Evolutionary conservation across 257 asterid species (phyloP).

Genomic region (Rauvolfia tetraphylla): DNA sequence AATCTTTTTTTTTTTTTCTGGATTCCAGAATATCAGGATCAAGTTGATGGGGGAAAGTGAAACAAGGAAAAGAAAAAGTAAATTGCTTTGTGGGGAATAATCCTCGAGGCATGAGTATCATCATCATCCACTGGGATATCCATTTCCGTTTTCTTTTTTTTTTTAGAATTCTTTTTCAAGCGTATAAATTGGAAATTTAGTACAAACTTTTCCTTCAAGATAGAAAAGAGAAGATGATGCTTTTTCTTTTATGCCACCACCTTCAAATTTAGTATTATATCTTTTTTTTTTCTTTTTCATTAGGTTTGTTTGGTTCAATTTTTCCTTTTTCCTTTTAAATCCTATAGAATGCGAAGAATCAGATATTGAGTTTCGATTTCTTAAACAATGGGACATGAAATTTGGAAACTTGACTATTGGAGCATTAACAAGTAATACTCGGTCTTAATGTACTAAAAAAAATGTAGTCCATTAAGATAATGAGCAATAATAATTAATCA

Average conservation of each 20-base stretch:
- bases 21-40: neutral
- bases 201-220: constrained; percentile 3
- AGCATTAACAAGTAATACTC: too few species aligned
- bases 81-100: constrained; percentile 3
- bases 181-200: constrained; percentile 9
- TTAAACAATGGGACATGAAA: too few species aligned
- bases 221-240: constrained; percentile 7
- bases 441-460: too few species aligned
- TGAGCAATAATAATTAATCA: too few species aligned
- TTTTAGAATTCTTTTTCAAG: neutral
- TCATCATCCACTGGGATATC: constrained; percentile 9
- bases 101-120: constrained; percentile 2
- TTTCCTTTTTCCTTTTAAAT: too few species aligned
- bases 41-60: neutral
- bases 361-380: too few species aligned
- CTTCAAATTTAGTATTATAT: neutral
- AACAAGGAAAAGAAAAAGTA: neutral
- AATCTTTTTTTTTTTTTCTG: too few species aligned
- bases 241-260: constrained; percentile 1
- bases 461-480: too few species aligned
- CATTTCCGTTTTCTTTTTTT: constrained; percentile 15
- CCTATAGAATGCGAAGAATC: too few species aligned
- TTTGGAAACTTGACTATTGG: too few species aligned
- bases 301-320: too few species aligned
- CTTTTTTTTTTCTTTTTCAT: neutral